Conservation (phyloP, 345 rosid genomes). For the Populus davidiana region DNA sequence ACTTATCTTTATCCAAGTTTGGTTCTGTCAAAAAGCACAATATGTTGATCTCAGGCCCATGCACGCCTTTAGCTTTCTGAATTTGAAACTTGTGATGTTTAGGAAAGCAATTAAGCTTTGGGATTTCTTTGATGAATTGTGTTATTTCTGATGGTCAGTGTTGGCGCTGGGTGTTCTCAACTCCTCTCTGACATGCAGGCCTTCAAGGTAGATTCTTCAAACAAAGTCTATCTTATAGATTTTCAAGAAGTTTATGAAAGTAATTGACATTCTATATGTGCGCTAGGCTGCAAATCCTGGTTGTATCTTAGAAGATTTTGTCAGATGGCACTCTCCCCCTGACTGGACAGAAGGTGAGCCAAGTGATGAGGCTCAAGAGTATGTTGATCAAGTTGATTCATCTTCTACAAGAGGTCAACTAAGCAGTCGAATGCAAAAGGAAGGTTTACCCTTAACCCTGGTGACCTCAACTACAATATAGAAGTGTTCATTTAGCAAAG, state of each 20-base stretch:
- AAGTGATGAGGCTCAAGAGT: constrained; percentile 36
- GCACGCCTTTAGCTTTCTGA: background rate
- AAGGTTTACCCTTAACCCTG: constrained; percentile 49
- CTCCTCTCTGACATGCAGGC: constrained; percentile 99
- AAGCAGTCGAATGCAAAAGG: constrained; percentile 92
- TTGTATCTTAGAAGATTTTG: constrained; percentile 95
- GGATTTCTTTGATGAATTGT: constrained; percentile 4
- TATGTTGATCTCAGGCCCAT: background rate
- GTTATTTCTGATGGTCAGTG: constrained; percentile 48
- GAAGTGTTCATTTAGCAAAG: no score
- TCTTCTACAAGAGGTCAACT: constrained; percentile 65
- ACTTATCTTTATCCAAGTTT: background rate
- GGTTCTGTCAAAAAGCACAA: background rate
- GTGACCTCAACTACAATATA: background rate
- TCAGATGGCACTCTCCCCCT: constrained; percentile 99
- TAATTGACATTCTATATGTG: constrained; percentile 3
- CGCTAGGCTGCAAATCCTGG: constrained; percentile 97
- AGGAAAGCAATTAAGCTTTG: background rate
- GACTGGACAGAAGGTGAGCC: constrained; percentile 81
- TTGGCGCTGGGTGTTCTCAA: constrained; percentile 99
- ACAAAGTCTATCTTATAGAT: constrained; percentile 2
- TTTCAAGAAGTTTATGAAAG: background rate
- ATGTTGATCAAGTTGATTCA: constrained; percentile 37
- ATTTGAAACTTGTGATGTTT: constrained; percentile 1
- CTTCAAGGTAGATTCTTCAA: constrained; percentile 63